Evolutionary conservation across 257 asterid species (phyloP).

Genomic region (Jaltomata sinuosa): DNA sequence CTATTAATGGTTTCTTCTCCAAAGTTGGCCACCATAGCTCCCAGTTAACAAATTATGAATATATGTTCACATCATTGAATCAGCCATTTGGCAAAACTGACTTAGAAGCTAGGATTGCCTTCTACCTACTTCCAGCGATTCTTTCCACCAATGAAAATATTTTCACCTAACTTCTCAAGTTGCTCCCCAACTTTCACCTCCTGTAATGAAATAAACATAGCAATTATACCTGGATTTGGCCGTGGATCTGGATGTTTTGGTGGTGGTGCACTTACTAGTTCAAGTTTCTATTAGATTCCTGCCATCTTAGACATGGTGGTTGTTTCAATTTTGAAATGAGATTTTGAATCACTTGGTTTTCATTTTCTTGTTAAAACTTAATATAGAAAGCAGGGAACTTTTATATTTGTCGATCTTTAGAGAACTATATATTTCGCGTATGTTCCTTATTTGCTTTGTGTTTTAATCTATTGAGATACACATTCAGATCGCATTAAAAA

Average conservation of each 20-base stretch:
- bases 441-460: not conserved
- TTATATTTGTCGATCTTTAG: not conserved
- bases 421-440: not conserved
- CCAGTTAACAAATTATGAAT: constrained; percentile 87
- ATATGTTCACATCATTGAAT: constrained; percentile 28
- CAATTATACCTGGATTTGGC: constrained; percentile 21
- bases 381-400: not conserved
- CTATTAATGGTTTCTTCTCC: too few species aligned
- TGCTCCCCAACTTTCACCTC: constrained; percentile 82
- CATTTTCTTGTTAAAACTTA: not conserved
- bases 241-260: constrained; percentile 32
- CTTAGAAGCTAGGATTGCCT: constrained; percentile 1
- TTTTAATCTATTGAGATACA: not conserved
- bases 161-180: constrained; percentile 83
- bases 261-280: constrained; percentile 31
- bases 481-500: not conserved
- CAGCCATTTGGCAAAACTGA: not conserved
- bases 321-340: not conserved
- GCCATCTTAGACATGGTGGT: not conserved
- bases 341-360: not conserved
- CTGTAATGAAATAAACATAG: constrained; percentile 26
- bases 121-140: constrained; percentile 92
- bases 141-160: constrained; percentile 86
- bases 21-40: constrained; percentile 98
- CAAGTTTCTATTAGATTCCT: constrained; percentile 17